Base-by-base conservation (phyloP, 2,329 filamentous ascomycete species). In the Claviceps quebecensis region DNA sequence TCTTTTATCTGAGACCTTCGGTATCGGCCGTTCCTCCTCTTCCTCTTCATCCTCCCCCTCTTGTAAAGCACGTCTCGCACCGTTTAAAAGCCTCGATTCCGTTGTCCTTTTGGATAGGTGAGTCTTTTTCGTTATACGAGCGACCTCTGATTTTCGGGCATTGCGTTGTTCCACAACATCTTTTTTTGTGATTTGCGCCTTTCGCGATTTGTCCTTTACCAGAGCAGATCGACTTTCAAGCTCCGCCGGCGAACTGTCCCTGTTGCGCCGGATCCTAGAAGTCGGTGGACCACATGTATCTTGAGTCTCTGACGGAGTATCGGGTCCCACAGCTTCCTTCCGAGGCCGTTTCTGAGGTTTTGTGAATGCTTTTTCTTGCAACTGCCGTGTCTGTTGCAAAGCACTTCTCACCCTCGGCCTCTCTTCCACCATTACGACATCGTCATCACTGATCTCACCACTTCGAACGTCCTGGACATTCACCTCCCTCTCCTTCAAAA, bases 401-500 rank as follows among this genome's bases (percentile, higher is more conserved):
- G 29, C 11, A n/a, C 16, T 22, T 13, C 22, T 44, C n/a, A 23
- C 5, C 43, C 36, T 41, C 22, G 37, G 45, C 13, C 49, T 47
- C 17, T 43, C 49, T 22, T 53, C 51, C 19, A 55, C 22, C 43
- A 56, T 45, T 4, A 56, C 50, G 13, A 52, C 48, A 40, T 56
- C 51, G 13, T 53, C 55, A 14, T 55, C 48, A 9, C 45, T 48
- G 5, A 53, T 39, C 19, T 50, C 43, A 5, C 37, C 48, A 16
- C 37, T 43, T 2, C 22, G 23, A 23, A 45, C 53, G 8, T 49
- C 41, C 5, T 52, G 52, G 14, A 54, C 48, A 50, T 56, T 56
- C 14, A 57, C 57, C 17, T 11, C 44, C 47, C 49, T 57, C 16
- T 63, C 58, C 19, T 53, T 57, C 16, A 60, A 34, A 2, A 54